Base-by-base conservation (phyloP, 306 rosid species). In the Ormosia emarginata region DNA sequence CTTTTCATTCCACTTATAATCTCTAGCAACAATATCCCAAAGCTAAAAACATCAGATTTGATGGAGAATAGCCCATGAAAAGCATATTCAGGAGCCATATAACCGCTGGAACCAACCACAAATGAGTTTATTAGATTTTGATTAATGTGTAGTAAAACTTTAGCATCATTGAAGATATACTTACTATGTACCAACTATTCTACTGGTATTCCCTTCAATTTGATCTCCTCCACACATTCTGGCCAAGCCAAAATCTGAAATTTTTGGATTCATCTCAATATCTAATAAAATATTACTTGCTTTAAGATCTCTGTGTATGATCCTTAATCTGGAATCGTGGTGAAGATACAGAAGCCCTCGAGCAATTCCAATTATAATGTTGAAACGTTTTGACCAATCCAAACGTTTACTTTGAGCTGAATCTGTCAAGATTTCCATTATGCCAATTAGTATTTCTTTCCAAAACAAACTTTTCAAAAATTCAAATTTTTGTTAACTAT, bases 201-300 rank as follows among this genome's bases (percentile, higher is more conserved):
- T 83, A 0, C 3, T 52, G 17, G 76, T 78, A 5, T 33, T 78
- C 3, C 55, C 83, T 55, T 78, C 65, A 6, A 63, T 36, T 46
- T 83, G 76, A 43, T 71, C 83, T 41, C 34, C 66, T 55, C 67
- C 58, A 29, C 79, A 72, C 32, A 73, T 84, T 13, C 37, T 36
- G 5, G 84, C 77, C 14, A 84, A n/a, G 1, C 81, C 81, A 37
- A 84, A 84, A 57, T 73, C 77, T 2, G 72, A 73, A 4, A 84
- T 73, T 79, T 84, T 84, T 0, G 77, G 53, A 0, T 61, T 73
- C 65, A 79, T 18, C 0, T 66, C 8, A 15, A 15, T 56, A 8
- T 84, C 82, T 6, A 82, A 5, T 36, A 82, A 59, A 2, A 82
- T 3, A 59, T 82, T 82, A 10, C 78, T 69, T 36, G 59, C 33